phyloP scores from a whole-genome alignment of 257 asterid genomes.

The Gardenia jasminoides region DNA sequence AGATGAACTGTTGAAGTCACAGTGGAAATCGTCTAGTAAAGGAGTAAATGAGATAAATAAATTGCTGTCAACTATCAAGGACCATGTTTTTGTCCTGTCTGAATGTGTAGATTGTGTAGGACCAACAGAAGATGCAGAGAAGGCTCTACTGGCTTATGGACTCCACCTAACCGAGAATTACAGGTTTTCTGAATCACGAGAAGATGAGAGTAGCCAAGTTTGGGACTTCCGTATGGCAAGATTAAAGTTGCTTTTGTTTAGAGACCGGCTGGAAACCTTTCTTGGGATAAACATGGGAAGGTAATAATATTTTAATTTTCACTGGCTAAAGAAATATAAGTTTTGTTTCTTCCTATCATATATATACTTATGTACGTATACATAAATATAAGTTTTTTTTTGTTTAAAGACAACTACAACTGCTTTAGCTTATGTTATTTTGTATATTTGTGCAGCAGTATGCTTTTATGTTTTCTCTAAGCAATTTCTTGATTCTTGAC shows the following conservation, averaged over 20 bases:
- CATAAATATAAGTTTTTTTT: background rate
- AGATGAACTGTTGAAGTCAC: constrained; percentile 82
- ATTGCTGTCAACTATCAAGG: constrained; percentile 62
- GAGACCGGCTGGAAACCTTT: constrained; percentile 93
- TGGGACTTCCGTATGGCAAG: constrained; percentile 84
- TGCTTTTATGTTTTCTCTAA: constrained; percentile 1
- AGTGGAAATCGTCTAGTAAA: constrained; percentile 79
- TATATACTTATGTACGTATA: no score
- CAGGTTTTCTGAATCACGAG: constrained; percentile 59
- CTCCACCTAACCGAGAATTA: constrained; percentile 64
- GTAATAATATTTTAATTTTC: constrained; percentile 34
- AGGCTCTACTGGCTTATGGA: constrained; percentile 69
- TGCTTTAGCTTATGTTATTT: background rate
- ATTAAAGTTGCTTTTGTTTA: constrained; percentile 67
- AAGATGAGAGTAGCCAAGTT: constrained; percentile 44
- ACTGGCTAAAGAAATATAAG: background rate
- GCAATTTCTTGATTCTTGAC: background rate
- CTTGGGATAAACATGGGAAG: constrained; percentile 98
- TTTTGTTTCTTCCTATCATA: background rate
- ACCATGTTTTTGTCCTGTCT: constrained; percentile 61
- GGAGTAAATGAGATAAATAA: constrained; percentile 72
- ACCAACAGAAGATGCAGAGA: constrained; percentile 75
- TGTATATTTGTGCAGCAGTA: background rate
- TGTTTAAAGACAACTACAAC: background rate
- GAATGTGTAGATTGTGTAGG: constrained; percentile 80